Evolutionary conservation across 306 rosid genomes (phyloP).

Genomic region (Mucuna pruriens): DNA sequence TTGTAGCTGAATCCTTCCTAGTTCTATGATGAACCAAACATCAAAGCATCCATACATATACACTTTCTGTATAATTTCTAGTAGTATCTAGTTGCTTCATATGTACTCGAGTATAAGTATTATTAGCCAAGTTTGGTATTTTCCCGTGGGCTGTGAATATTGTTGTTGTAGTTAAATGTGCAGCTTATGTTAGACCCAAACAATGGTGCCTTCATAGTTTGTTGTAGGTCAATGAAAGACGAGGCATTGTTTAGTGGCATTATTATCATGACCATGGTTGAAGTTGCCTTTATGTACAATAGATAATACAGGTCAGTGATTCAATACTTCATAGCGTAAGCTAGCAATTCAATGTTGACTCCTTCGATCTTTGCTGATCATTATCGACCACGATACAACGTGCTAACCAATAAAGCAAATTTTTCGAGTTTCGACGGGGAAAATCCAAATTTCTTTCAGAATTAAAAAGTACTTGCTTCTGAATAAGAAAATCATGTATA

Average conservation of each 20-base stretch:
- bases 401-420: no score
- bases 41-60: no score
- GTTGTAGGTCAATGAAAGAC: neutral
- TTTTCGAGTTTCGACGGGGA: no score
- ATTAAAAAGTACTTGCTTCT: no score
- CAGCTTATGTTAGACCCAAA: slow-evolving; percentile 21
- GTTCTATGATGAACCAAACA: no score
- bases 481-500: no score
- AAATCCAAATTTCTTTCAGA: no score
- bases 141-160: slow-evolving; percentile 1
- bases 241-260: neutral
- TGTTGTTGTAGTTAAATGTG: slow-evolving; percentile 16
- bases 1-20: no score
- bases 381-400: no score
- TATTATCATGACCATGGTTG: neutral
- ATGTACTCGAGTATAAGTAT: slow-evolving; percentile 11
- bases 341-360: no score
- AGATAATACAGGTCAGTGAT: neutral
- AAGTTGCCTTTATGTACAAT: neutral
- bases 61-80: slow-evolving; percentile 31
- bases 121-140: slow-evolving; percentile 18
- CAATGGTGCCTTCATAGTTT: slow-evolving; percentile 3
- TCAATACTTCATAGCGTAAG: neutral
- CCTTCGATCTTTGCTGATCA: no score
- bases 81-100: slow-evolving; percentile 22